Evolutionary conservation across 2,329 filamentous ascomycete genomes (phyloP), one percentile per base, ranked within the genome.

Genomic region (Alternaria gansuensis): DNA sequence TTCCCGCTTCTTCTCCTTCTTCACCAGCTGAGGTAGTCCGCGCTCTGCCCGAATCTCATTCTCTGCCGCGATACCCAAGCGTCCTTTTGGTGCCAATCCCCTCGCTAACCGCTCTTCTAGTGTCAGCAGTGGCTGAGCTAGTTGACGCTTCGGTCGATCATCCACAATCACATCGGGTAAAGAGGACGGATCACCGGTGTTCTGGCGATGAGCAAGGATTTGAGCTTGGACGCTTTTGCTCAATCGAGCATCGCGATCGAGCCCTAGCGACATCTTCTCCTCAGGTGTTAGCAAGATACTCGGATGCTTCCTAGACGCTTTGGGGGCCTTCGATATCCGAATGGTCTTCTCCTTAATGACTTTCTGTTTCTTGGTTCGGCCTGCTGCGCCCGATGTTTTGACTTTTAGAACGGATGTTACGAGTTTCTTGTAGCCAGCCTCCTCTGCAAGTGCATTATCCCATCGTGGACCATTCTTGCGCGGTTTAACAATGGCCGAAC

Each of bases 101-200:
- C 59, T 60, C 3, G 66, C 67, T n/a, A 66, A 61, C 31, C 73
- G 67, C 50, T 74, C 65, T 39, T 73, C 72, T 37, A 62, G 67
- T 31, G 71, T 68, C 64, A 75, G 67, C 2, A 74, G 58, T 10
- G 69, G 68, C 10, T 59, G 54, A 31, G 46, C 55, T 31, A 54
- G 50, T 33, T 49, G 41, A 29, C 39, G 55, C 39, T 33, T 53
- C 7, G 55, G 41, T 17, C 56, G 28, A 10, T 57, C 50, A 33
- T 64, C 60, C 33, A 57, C 28, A 5, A 74, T 58, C 14, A 52
- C 46, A 13, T 70, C 66, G 2, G 72, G 71, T 33, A 73, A 29
- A 11, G 72, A 70, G 4, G 26, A 39, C n/a, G 60, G 54, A 44
- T 69, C 63, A 34, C 65, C 67, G 23, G 65, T 67, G 33, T 58